A percentile compares a stretch with the other conserved stretches of the same genome.
These are phyloP conservation scores for Emergomyces orientalis DNA, from an alignment of 2,329 filamentous ascomycete genomes.

Conservation along the genomic window DNA sequence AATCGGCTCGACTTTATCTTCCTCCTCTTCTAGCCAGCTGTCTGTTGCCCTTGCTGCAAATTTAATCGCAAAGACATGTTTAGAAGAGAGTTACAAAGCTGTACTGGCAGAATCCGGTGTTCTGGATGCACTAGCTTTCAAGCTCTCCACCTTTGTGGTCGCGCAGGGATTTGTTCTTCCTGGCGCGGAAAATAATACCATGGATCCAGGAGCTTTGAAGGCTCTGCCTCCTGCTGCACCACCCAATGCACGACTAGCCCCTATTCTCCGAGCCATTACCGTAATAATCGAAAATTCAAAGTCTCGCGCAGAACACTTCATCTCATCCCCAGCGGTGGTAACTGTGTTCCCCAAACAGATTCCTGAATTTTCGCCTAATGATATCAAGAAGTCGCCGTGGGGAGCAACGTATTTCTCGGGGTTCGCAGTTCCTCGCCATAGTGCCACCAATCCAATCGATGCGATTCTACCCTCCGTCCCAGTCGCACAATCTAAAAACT, in stretches of 20 bases:
- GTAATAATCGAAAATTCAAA: slow-evolving; percentile 71
- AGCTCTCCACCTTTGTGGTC: slow-evolving; percentile 62
- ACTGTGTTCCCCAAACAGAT: slow-evolving; percentile 54
- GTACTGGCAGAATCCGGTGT: slow-evolving; percentile 63
- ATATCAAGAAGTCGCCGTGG: slow-evolving; percentile 44
- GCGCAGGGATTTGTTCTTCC: slow-evolving; percentile 60
- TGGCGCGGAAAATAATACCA: slow-evolving; percentile 48
- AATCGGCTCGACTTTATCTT: slow-evolving; percentile 41
- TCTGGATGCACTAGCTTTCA: slow-evolving; percentile 66
- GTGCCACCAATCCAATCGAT: slow-evolving; percentile 52
- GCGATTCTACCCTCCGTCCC: slow-evolving; percentile 50
- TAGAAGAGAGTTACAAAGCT: slow-evolving; percentile 59
- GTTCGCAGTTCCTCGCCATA: slow-evolving; percentile 39
- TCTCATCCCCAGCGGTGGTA: slow-evolving; percentile 59
- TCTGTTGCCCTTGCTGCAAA: slow-evolving; percentile 34
- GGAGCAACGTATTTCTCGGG: slow-evolving; percentile 46
- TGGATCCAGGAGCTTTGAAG: slow-evolving; percentile 47
- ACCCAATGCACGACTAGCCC: slow-evolving; percentile 50
- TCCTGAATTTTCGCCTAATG: slow-evolving; percentile 43
- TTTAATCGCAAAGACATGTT: slow-evolving; percentile 55
- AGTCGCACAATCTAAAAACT: slow-evolving; percentile 25
- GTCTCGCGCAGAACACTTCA: slow-evolving; percentile 62
- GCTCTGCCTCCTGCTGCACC: slow-evolving; percentile 55
- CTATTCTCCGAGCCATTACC: slow-evolving; percentile 66
- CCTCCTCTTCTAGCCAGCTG: slow-evolving; percentile 46